Evolutionary conservation across 2,329 filamentous ascomycete species (phyloP).

Genomic region (Fusarium devonianum): DNA sequence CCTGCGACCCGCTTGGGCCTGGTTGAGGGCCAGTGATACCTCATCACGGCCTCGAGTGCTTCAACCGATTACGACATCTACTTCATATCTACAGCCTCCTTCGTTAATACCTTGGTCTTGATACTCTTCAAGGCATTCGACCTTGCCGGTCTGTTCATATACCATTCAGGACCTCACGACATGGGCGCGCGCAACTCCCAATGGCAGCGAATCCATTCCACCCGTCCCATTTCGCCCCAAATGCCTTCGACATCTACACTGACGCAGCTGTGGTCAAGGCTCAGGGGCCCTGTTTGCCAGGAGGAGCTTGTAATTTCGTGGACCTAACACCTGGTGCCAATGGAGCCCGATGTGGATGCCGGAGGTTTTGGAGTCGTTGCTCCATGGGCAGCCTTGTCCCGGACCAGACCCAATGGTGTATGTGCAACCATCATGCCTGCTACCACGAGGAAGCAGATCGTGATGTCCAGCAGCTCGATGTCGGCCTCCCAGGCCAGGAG

Average conservation of each 20-base stretch:
- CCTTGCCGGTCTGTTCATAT: slow-evolving; percentile 11
- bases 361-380: slow-evolving; percentile 65
- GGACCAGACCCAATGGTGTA: slow-evolving; percentile 62
- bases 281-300: slow-evolving; percentile 51
- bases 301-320: slow-evolving; percentile 65
- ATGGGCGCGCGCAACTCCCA: slow-evolving; percentile 45
- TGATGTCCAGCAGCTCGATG: slow-evolving; percentile 36
- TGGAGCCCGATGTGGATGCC: slow-evolving; percentile 64
- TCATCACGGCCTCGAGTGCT: slow-evolving; percentile 27
- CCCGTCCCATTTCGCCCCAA: slow-evolving; percentile 50
- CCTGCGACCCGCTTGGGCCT: slow-evolving; percentile 48
- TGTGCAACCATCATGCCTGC: slow-evolving; percentile 70
- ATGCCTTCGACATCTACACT: slow-evolving; percentile 64
- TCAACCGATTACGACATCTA: slow-evolving; percentile 18
- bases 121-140: slow-evolving; percentile 8
- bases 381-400: slow-evolving; percentile 44
- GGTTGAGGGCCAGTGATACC: slow-evolving; percentile 43
- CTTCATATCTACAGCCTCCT: not conserved
- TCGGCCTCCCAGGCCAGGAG: slow-evolving; percentile 54
- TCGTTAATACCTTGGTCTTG: not conserved
- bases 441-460: slow-evolving; percentile 60
- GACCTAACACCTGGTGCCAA: slow-evolving; percentile 60
- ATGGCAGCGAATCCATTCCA: slow-evolving; percentile 63
- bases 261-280: slow-evolving; percentile 50
- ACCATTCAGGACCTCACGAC: slow-evolving; percentile 33